Percentiles rank a stretch among this genome's conserved stretches.
These are phyloP conservation scores for Astraeus odoratus DNA, from an alignment of 768 basidiomycete species.

Conservation along the genomic window DNA sequence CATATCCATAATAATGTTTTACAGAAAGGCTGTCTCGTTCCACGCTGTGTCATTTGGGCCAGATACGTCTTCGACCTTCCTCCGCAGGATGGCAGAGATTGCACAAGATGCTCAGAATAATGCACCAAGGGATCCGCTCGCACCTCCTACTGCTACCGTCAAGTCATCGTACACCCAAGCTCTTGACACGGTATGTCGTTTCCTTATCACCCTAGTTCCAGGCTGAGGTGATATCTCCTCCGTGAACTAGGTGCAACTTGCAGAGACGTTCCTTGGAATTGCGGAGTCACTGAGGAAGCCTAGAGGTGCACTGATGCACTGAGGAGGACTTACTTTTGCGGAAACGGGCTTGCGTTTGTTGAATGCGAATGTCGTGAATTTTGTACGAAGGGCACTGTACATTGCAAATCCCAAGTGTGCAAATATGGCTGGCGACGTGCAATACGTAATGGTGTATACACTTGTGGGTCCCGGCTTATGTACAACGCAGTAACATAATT, in stretches of 20 bases:
- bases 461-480: too few relatives aligned
- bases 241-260: constrained; percentile 34
- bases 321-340: not conserved
- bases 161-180: constrained; percentile 40
- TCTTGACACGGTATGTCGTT: constrained; percentile 34
- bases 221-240: not conserved
- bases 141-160: constrained; percentile 18
- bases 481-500: too few relatives aligned
- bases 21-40: constrained; percentile 43
- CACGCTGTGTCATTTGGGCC: constrained; percentile 44
- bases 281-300: not conserved
- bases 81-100: constrained; percentile 40
- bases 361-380: too few relatives aligned
- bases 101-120: constrained; percentile 34
- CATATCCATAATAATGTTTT: constrained; percentile 3
- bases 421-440: too few relatives aligned
- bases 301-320: constrained; percentile 36
- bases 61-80: constrained; percentile 5
- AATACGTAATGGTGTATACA: too few relatives aligned
- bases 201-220: not conserved
- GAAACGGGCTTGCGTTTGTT: too few relatives aligned
- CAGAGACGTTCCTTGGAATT: constrained; percentile 29
- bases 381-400: too few relatives aligned
- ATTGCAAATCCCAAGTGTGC: too few relatives aligned
- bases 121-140: constrained; percentile 32